Evolutionary conservation across 495 filamentous ascomycete genomes (phyloP).

Genomic region (Penicillium subrubescens): DNA sequence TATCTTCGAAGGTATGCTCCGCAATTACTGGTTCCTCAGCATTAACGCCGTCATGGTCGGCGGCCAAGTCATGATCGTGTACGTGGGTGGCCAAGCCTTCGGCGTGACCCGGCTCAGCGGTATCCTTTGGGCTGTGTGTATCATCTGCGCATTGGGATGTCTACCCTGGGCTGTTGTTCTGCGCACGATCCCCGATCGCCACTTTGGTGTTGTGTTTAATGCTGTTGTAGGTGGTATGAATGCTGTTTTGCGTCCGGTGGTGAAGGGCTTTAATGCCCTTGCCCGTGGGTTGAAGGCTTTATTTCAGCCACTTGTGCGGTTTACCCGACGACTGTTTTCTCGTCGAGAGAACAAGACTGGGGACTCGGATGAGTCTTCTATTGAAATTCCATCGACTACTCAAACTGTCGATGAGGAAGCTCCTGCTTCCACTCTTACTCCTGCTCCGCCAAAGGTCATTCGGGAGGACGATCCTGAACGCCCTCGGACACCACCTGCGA

Average conservation of each 20-base stretch:
- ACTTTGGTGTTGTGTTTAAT: slow-evolving; percentile 49
- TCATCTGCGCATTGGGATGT: slow-evolving; percentile 70
- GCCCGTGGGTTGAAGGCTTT: slow-evolving; percentile 19
- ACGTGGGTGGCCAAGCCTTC: slow-evolving; percentile 73
- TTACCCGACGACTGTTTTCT: slow-evolving; percentile 20
- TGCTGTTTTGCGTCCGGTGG: slow-evolving; percentile 35
- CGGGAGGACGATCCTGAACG: slow-evolving; percentile 23
- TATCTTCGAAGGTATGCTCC: slow-evolving; percentile 78
- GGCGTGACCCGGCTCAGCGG: slow-evolving; percentile 67
- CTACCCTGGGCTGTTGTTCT: slow-evolving; percentile 74
- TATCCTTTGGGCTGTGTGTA: slow-evolving; percentile 74
- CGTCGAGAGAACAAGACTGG: neutral
- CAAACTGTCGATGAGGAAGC: slow-evolving; percentile 21
- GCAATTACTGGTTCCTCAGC: slow-evolving; percentile 80
- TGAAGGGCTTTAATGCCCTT: slow-evolving; percentile 23
- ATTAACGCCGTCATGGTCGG: slow-evolving; percentile 81
- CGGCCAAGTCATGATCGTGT: slow-evolving; percentile 80
- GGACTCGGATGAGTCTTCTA: neutral
- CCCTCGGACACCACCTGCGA: slow-evolving; percentile 21
- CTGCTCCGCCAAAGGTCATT: slow-evolving; percentile 8
- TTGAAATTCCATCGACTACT: slow-evolving; percentile 3
- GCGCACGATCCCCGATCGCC: slow-evolving; percentile 64
- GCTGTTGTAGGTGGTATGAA: slow-evolving; percentile 25
- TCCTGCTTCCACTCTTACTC: neutral
- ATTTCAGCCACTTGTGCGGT: slow-evolving; percentile 29